Conservation (phyloP, 768 basidiomycete genomes). For the Mrakia frigida region DNA sequence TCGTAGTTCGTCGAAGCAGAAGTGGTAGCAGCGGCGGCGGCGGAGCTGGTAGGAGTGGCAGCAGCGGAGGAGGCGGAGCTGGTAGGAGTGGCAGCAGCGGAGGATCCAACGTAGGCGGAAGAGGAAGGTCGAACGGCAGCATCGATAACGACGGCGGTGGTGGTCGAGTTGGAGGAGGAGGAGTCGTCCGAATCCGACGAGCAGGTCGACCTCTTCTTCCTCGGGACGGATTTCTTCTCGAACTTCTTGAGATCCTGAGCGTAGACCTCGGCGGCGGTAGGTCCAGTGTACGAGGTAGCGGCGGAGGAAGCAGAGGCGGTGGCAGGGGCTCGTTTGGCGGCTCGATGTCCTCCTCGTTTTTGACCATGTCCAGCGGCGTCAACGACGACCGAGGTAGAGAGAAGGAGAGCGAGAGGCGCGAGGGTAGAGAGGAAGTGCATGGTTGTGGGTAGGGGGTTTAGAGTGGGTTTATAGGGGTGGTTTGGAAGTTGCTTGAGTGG, state of each 20-base stretch:
- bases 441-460: background rate
- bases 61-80: conserved; percentile 4
- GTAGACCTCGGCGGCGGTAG: conserved; percentile 6
- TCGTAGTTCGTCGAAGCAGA: conserved; percentile 27
- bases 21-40: conserved; percentile 32
- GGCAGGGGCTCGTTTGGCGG: conserved; percentile 1
- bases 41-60: conserved; percentile 22
- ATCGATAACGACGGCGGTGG: conserved; percentile 5
- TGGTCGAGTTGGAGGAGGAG: conserved; percentile 1
- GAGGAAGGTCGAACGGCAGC: conserved; percentile 1
- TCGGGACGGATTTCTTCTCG: background rate
- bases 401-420: conserved; percentile 23
- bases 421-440: conserved; percentile 22
- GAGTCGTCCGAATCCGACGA: conserved; percentile 4
- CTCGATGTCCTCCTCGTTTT: background rate
- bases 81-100: background rate
- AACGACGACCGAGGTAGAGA: conserved; percentile 6
- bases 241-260: conserved; percentile 4
- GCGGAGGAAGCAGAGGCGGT: background rate
- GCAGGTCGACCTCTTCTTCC: conserved; percentile 28
- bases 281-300: background rate
- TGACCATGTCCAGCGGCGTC: conserved; percentile 2
- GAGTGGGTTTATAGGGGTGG: background rate
- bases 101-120: conserved; percentile 8
- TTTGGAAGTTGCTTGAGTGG: background rate